These are phyloP conservation scores for Lasiodiplodia sp. DNA, from an alignment of 2,329 filamentous ascomycete species.

Conservation along the genomic window DNA sequence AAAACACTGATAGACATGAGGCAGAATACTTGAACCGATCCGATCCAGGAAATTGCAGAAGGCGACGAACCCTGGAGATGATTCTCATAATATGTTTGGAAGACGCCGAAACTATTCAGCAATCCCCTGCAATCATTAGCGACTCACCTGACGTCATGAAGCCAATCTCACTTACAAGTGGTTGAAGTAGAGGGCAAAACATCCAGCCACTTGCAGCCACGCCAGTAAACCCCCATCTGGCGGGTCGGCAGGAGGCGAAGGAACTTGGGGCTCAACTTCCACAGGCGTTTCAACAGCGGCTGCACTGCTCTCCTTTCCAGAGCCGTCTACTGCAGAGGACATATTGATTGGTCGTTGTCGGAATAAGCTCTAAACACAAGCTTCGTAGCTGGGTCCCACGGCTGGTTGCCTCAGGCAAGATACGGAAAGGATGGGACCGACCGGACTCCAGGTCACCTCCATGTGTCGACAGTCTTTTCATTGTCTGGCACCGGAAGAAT, in stretches of 20 bases:
- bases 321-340: background rate
- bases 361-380: background rate
- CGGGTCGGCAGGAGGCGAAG: background rate
- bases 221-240: background rate
- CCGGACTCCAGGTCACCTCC: too few species aligned
- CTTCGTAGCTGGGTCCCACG: background rate
- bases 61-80: constrained; percentile 48
- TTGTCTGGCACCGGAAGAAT: background rate
- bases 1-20: constrained; percentile 55
- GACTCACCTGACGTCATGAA: background rate
- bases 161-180: background rate
- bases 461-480: background rate
- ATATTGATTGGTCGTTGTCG: background rate
- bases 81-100: constrained; percentile 57
- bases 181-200: constrained; percentile 2
- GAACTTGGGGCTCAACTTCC: background rate
- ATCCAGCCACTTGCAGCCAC: background rate
- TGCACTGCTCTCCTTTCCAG: background rate
- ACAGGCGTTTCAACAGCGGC: background rate
- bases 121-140: constrained; percentile 38
- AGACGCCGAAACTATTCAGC: constrained; percentile 58
- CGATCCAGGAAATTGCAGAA: constrained; percentile 58
- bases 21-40: constrained; percentile 57
- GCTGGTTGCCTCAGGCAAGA: background rate
- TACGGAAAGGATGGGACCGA: background rate